Percentiles rank a stretch among this genome's conserved stretches.
Conservation (phyloP, 192 early-diverging fungal genomes). For the Podila horticola region DNA sequence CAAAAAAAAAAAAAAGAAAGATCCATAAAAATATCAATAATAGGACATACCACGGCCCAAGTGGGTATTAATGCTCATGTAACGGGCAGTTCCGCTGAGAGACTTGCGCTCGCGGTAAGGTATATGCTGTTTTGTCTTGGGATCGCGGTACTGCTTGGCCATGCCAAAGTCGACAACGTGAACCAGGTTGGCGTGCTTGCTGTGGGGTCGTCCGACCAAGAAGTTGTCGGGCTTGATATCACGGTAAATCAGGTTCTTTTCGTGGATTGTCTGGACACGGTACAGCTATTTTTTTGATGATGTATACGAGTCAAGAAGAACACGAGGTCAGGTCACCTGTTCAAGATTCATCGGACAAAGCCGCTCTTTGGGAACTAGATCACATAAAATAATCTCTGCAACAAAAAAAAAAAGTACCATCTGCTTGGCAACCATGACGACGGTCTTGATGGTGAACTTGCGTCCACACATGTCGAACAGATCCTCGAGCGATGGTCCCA, state of each 20-base stretch:
- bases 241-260: slow-evolving; percentile 94
- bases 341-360: neutral
- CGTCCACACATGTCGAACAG: slow-evolving; percentile 96
- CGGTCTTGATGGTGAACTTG: slow-evolving; percentile 93
- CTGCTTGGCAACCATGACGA: slow-evolving; percentile 94
- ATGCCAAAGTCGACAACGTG: slow-evolving; percentile 98
- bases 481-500: slow-evolving; percentile 95
- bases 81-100: slow-evolving; percentile 95
- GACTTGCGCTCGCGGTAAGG: slow-evolving; percentile 96
- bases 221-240: slow-evolving; percentile 99
- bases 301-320: neutral
- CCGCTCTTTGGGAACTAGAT: neutral
- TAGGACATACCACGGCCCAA: slow-evolving; percentile 81
- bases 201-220: slow-evolving; percentile 83
- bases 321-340: slow-evolving; percentile 1
- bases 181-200: slow-evolving; percentile 70
- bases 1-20: too few relatives aligned
- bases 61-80: slow-evolving; percentile 99
- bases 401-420: slow-evolving; percentile 69
- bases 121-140: slow-evolving; percentile 96
- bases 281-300: slow-evolving; percentile 56
- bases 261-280: slow-evolving; percentile 93
- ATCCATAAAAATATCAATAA: neutral
- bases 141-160: slow-evolving; percentile 98
- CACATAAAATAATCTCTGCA: neutral